phyloP scores from a whole-genome alignment of 441 rosid species.

The Erysimum pusillum region DNA sequence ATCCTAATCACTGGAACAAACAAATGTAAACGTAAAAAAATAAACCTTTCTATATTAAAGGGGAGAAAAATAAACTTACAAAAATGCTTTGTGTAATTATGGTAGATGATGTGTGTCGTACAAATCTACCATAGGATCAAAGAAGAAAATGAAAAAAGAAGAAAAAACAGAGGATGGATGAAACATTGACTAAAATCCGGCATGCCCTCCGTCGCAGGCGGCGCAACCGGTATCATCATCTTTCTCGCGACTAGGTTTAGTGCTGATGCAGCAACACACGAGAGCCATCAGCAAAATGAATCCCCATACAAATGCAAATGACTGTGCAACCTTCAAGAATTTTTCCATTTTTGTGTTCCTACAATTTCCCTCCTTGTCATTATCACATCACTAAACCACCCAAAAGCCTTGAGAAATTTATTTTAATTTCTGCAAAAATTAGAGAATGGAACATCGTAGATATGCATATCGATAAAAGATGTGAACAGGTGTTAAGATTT shows the following conservation, averaged over 20 bases:
- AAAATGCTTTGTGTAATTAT: background rate
- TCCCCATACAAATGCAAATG: conserved; percentile 72
- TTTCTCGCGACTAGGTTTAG: conserved; percentile 52
- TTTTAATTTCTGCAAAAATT: background rate
- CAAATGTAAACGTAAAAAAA: background rate
- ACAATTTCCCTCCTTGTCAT: background rate
- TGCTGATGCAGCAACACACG: conserved; percentile 72
- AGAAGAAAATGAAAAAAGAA: background rate
- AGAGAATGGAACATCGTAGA: conserved; percentile 5
- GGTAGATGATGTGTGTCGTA: background rate
- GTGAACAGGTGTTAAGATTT: background rate
- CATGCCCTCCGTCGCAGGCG: conserved; percentile 67
- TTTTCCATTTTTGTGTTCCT: conserved; percentile 53
- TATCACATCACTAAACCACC: conserved; percentile 2
- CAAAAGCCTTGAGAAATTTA: background rate
- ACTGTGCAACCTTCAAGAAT: conserved; percentile 66
- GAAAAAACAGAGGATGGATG: conserved; percentile 11
- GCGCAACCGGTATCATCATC: conserved; percentile 52
- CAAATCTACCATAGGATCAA: conserved; percentile 14
- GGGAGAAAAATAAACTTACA: background rate
- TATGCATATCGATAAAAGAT: conserved; percentile 16
- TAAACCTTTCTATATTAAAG: background rate
- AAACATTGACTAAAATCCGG: conserved; percentile 48
- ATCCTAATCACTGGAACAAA: background rate
- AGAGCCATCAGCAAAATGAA: conserved; percentile 69